Base-by-base conservation (phyloP, 2,329 filamentous ascomycete genomes). In the Aureobasidium sp. region DNA sequence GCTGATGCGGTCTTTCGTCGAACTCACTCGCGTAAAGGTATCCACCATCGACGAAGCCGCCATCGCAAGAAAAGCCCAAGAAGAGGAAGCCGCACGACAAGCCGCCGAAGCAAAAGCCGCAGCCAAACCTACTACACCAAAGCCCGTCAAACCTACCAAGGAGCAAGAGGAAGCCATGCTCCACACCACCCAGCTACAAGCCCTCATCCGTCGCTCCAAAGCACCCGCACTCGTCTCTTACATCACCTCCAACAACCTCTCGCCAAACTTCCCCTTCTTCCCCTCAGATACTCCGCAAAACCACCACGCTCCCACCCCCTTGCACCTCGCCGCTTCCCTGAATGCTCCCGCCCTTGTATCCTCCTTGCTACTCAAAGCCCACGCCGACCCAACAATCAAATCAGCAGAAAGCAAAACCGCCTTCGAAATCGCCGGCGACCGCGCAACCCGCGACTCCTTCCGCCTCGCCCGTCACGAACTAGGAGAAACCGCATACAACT, bases 1-100 rank as follows among this genome's bases (percentile, higher is more conserved):
- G 74, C 85, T 99, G 0, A 94, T 97, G 88, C 85, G 93, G 42
- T 89, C 89, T 0, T 99, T 97, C 69, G 89, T 96, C 65, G 94
- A 99, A 76, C 82, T 99, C 36, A 99, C 94, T 0, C 82, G 94
- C 17, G 82, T 97, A 17, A 97, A 99, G 74, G 82, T 96, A 51
- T 86, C 85, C 53, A 87, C 89, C 65, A 83, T 97, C 31, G 83
- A 90, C 63, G 88, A 73, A 17, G 68, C 63, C 42, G 37, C 81
- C 77, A 62, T 68, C 64, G 20, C 67, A 66, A 47, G 80, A 72
- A 73, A 70, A 63, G 66, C 70, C 25, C 70, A 73, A 47, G 65
- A 73, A 9, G 64, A 63, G 36, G 69, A 73, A 49, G 65, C 72
- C 6, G 64, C 53, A 11, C 42, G 55, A 4, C 44, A 52, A 17